phyloP scores from a whole-genome alignment of 164 flowering plant genomes.

The Taxillus chinensis region DNA sequence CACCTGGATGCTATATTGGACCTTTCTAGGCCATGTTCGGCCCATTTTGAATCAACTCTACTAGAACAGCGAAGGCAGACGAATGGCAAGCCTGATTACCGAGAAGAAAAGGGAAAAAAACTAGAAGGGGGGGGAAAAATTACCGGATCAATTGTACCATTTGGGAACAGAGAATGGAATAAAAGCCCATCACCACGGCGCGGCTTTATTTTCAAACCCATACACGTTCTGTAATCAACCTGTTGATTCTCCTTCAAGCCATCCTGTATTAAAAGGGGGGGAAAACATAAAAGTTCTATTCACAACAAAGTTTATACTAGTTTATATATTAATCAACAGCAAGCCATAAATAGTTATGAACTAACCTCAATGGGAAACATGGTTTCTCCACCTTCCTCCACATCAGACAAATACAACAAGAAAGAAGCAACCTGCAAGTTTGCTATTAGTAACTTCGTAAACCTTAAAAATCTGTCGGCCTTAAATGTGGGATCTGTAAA shows the following conservation, averaged over 20 bases:
- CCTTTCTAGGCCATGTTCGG: no score
- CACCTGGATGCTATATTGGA: no score
- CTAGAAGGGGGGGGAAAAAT: constrained; percentile 10
- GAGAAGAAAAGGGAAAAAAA: not conserved
- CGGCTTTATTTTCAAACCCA: constrained; percentile 89
- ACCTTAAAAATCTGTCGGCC: no score
- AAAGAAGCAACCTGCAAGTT: constrained; percentile 64
- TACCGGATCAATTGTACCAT: constrained; percentile 82
- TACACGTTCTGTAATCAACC: constrained; percentile 54
- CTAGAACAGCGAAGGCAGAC: no score
- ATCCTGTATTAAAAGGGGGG: constrained; percentile 33
- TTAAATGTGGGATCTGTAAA: no score
- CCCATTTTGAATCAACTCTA: no score
- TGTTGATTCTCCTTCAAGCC: constrained; percentile 38
- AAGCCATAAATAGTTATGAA: not conserved
- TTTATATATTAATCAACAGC: no score
- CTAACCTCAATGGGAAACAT: constrained; percentile 80
- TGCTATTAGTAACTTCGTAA: no score
- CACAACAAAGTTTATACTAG: not conserved
- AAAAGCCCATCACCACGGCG: constrained; percentile 81
- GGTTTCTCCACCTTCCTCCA: constrained; percentile 87
- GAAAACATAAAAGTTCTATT: not conserved
- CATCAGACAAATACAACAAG: constrained; percentile 67
- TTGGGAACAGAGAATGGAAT: constrained; percentile 73
- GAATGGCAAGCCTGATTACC: no score